Conservation (phyloP, 2,329 filamentous ascomycete species). For the Ambrosiella xylebori region DNA sequence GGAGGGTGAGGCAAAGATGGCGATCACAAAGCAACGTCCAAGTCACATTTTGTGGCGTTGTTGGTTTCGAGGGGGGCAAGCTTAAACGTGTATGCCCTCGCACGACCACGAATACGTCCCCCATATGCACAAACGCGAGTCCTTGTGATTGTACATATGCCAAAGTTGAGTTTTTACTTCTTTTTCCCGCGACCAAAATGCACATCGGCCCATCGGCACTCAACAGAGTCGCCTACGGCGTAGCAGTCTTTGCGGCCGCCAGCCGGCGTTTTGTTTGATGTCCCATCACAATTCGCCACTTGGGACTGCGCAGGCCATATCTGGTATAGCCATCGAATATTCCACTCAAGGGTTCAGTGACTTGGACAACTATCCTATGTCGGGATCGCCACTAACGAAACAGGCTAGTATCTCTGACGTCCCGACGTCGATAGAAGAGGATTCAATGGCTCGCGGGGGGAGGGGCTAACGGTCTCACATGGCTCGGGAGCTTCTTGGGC, state of each 20-base stretch:
- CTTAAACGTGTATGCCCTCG: background rate
- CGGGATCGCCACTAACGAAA: constrained; percentile 9
- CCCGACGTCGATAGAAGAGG: background rate
- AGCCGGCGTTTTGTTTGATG: too few relatives aligned
- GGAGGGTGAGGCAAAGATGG: background rate
- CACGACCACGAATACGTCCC: background rate
- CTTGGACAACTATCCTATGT: background rate
- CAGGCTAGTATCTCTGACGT: background rate
- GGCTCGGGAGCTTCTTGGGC: too few relatives aligned
- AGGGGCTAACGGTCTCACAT: background rate
- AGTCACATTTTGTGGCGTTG: background rate
- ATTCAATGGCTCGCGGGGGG: background rate
- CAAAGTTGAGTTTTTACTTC: too few relatives aligned
- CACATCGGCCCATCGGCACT: too few relatives aligned
- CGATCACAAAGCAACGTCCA: background rate
- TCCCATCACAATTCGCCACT: background rate
- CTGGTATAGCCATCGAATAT: too few relatives aligned
- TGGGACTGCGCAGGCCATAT: background rate
- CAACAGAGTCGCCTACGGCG: too few relatives aligned
- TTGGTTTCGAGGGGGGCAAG: too few relatives aligned
- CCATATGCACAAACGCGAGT: too few relatives aligned
- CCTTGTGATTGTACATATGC: too few relatives aligned
- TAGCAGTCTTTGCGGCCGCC: too few relatives aligned
- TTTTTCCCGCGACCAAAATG: too few relatives aligned
- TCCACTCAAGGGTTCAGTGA: background rate